Base-by-base conservation (phyloP, 257 asterid species). In the Ilex aquifolium region DNA sequence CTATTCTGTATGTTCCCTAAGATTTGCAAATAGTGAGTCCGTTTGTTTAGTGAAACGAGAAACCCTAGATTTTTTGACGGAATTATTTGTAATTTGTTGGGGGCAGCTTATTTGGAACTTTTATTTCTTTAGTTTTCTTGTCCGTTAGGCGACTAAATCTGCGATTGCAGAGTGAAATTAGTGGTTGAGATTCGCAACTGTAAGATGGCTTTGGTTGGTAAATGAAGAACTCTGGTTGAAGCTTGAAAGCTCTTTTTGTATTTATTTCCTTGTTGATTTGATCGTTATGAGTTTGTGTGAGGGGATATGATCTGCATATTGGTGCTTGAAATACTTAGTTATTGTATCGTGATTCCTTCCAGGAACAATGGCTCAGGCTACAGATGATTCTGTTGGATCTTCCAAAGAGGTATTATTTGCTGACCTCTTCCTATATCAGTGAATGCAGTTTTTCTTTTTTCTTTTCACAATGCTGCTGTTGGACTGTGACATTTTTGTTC, bases 371-470 rank as follows among this genome's bases (percentile, higher is more conserved):
- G 67, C 72, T 58, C 73, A 69, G 44, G 60, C 75, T 65, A 63
- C 82, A 66, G 44, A 57, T 49, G 42, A n/a, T 75, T 67, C 80
- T 21, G 77, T 57, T 65, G 86, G 71, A 76, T 71, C 89, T 73
- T 71, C 91, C 79, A 44, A 74, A 77, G 73, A 85, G 96, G 98
- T 87, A 71, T 21, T 57, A 56, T 31, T 29, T 31, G 10, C 58
- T 46, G 42, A 4, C 42, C 63, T 50, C 8, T 44, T 16, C 17
- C 30, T 50, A 48, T 36, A 9, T 48, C 17, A 53, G 14, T 30
- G 16, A 32, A 42, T 49, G 44, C 31, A 21, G 27, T 29, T 39
- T 9, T 10, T 58, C 31, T 55, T 61, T n/a, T 3, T 67, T 0
- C 32, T 56, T 11, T 1, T n/a, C 17, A 14, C 13, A 9, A 31